Base-by-base conservation (phyloP, 164 flowering plant genomes). In the Chimonanthus praecox region DNA sequence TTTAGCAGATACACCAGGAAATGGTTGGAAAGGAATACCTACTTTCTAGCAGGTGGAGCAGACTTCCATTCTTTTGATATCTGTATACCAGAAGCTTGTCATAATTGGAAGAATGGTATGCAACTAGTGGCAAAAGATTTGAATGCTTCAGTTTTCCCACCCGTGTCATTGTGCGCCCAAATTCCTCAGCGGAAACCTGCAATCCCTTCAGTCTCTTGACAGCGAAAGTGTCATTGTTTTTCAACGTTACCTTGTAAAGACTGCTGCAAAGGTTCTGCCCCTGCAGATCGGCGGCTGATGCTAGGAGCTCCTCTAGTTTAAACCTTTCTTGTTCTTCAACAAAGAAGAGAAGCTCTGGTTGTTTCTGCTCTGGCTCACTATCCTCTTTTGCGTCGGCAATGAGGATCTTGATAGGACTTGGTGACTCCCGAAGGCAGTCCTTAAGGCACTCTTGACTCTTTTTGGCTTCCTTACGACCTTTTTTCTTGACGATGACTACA, bases 141-240 rank as follows among this genome's bases (percentile, higher is more conserved):
- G 83, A 84, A 78, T 89, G 93, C 80, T 81, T 82, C 80, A 87
- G 44, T 69, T 80, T 80, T 47, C 90, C 89, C 2, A 89, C 77
- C 71, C 70, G 72, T 71, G 65, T 80, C 89, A 87, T 84, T 8
- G 82, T 78, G 15, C 63, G 47, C 15, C 79, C 71, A 69, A 87
- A 89, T 69, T 84, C 85, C 44, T 85, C 85, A 8, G 64, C 63
- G 1, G 87, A 77, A 8, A 81, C 85, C 79, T 74, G 80, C 74
- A 83, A 71, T 49, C 81, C 82, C 82, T 84, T 89, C 83, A 89
- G 70, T 74, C 89, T 86, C 82, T 87, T 87, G 62, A 88, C 89
- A 51, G 87, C 90, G 77, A 81, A 83, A 10, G 70, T 47, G 6
- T 54, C 68, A 18, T 76, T 76, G 75, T 84, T 78, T 75, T 84